Evolutionary conservation across 805 yeast species (phyloP).

Genomic region (Ogataea pini): DNA sequence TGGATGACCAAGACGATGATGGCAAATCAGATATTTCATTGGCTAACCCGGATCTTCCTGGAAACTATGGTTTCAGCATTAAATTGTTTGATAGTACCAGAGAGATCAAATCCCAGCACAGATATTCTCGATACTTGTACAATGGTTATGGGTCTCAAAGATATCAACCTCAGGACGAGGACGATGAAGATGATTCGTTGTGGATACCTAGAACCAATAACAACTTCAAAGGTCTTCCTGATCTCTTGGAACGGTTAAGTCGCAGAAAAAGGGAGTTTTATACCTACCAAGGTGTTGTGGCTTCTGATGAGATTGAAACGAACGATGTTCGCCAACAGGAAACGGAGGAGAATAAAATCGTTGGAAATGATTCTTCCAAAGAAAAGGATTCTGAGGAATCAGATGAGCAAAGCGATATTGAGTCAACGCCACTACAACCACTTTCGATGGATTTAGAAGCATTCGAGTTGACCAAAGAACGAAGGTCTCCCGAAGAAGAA

Average conservation of each 20-base stretch:
- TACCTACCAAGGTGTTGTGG: conserved; percentile 27
- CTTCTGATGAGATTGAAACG: conserved; percentile 14
- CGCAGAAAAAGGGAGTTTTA: conserved; percentile 34
- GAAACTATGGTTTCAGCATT: conserved; percentile 49
- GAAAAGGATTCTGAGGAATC: neutral
- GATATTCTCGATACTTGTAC: conserved; percentile 15
- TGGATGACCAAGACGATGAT: conserved; percentile 36
- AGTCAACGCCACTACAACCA: neutral
- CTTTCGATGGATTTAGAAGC: neutral
- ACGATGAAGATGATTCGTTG: conserved; percentile 34
- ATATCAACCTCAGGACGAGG: conserved; percentile 15
- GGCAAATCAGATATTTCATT: conserved; percentile 50
- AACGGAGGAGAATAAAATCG: neutral
- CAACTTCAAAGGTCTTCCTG: conserved; percentile 44
- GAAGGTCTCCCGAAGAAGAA: neutral
- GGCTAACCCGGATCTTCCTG: conserved; percentile 53
- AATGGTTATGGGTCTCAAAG: conserved; percentile 10
- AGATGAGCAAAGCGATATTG: neutral
- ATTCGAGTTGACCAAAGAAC: neutral
- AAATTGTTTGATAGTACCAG: conserved; percentile 40
- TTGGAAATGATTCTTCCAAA: conserved; percentile 1
- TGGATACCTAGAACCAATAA: conserved; percentile 47
- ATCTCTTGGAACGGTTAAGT: conserved; percentile 35
- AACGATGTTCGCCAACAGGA: neutral
- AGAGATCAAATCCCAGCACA: conserved; percentile 24